Conservation (phyloP, 2,329 filamentous ascomycete species). For the Sporothrix sp. region DNA sequence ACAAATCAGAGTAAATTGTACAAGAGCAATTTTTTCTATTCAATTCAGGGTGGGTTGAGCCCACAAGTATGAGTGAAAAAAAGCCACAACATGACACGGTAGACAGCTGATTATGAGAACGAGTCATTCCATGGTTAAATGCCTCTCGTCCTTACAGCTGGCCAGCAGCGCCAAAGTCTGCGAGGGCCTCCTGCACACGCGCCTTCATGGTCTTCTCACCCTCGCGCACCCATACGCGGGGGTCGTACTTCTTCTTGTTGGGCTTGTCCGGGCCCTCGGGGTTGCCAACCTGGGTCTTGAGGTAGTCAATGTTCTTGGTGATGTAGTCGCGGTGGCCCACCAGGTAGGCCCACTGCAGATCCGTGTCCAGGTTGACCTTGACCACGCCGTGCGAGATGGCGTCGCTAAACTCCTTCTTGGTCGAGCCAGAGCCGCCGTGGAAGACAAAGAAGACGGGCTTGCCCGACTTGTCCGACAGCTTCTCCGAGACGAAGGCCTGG, state of each 20-base stretch:
- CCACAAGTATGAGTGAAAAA: slow-evolving; percentile 3
- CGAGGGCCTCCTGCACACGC: slow-evolving; percentile 70
- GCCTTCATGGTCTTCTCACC: slow-evolving; percentile 94
- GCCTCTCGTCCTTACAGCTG: slow-evolving; percentile 50
- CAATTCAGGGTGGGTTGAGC: not conserved
- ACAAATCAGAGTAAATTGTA: slow-evolving; percentile 24
- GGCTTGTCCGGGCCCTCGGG: slow-evolving; percentile 89
- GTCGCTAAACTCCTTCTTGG: slow-evolving; percentile 80
- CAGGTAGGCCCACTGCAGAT: slow-evolving; percentile 93
- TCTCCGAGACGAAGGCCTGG: slow-evolving; percentile 80
- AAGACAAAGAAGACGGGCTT: slow-evolving; percentile 99
- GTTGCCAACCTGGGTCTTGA: slow-evolving; percentile 81
- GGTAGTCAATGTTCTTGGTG: slow-evolving; percentile 89
- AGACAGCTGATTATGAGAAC: not conserved
- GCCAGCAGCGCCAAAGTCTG: slow-evolving; percentile 82
- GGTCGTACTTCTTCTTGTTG: slow-evolving; percentile 94
- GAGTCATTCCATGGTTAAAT: slow-evolving; percentile 3
- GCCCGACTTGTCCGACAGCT: slow-evolving; percentile 58
- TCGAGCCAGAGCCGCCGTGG: slow-evolving; percentile 91
- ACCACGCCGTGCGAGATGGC: slow-evolving; percentile 91
- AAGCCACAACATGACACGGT: not conserved
- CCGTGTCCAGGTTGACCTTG: slow-evolving; percentile 99
- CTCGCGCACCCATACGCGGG: slow-evolving; percentile 69
- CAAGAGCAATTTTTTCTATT: slow-evolving; percentile 3
- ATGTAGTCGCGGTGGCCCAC: slow-evolving; percentile 91